Percentiles rank a stretch among this genome's conserved stretches.
Evolutionary conservation across 2,329 filamentous ascomycete species (phyloP).

Genomic region (Trichophyton verrucosum): DNA sequence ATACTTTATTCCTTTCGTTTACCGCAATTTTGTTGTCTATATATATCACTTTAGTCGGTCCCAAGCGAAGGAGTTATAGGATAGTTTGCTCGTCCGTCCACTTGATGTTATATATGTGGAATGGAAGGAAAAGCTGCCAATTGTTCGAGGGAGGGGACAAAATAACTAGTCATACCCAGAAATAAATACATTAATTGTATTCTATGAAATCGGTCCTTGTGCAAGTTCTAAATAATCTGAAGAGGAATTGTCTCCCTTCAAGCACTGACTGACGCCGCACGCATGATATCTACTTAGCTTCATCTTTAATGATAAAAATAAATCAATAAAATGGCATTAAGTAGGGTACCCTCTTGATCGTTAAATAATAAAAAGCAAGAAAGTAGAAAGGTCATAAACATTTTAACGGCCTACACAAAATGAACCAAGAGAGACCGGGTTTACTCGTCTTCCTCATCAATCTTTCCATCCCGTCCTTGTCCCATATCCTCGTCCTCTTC

Average conservation of each 20-base stretch:
- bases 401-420: not conserved
- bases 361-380: not conserved
- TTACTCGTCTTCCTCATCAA: conserved; percentile 43
- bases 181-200: conserved; percentile 1
- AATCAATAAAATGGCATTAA: not conserved
- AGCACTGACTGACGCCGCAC: too few species aligned
- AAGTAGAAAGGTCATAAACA: conserved; percentile 1
- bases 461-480: conserved; percentile 44
- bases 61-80: conserved; percentile 2
- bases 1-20: not conserved
- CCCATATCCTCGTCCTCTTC: conserved; percentile 67
- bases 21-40: conserved; percentile 6
- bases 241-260: too few species aligned
- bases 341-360: not conserved
- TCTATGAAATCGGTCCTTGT: not conserved
- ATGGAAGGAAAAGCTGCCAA: not conserved
- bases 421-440: conserved; percentile 10
- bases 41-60: not conserved
- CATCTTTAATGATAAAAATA: not conserved
- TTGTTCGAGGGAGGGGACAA: not conserved
- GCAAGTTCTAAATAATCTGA: too few species aligned
- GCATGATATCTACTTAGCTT: too few species aligned
- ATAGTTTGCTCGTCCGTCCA: not conserved
- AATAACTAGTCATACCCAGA: not conserved
- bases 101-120: not conserved